These are phyloP conservation scores for Micractinium conductrix DNA, from an alignment of 139 green algal species.

Conservation along the genomic window DNA sequence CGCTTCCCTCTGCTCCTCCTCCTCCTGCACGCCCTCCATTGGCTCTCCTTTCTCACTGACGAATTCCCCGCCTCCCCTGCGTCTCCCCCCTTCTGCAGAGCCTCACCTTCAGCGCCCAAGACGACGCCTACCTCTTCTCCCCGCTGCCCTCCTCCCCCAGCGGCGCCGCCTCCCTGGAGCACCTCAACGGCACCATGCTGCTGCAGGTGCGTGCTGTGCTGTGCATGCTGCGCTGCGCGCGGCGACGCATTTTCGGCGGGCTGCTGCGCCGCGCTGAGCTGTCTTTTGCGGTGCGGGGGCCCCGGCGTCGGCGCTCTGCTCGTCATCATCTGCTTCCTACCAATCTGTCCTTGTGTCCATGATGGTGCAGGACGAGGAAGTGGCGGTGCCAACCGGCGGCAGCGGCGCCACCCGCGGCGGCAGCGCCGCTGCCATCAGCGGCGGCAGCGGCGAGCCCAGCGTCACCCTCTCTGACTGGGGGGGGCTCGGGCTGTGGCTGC, in stretches of 20 bases:
- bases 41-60: too few relatives aligned
- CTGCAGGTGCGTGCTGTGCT: background rate
- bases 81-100: background rate
- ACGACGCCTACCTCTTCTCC: constrained; percentile 30
- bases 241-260: too few relatives aligned
- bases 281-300: too few relatives aligned
- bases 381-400: background rate
- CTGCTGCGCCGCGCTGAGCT: too few relatives aligned
- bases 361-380: constrained; percentile 13
- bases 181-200: constrained; percentile 32
- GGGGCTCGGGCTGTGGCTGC: background rate
- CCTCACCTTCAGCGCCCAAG: constrained; percentile 37
- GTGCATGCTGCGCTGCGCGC: too few relatives aligned
- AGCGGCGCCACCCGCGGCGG: background rate
- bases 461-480: background rate
- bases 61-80: too few relatives aligned
- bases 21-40: too few relatives aligned
- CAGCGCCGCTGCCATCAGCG: background rate
- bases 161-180: constrained; percentile 4
- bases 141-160: background rate
- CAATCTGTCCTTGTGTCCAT: too few relatives aligned
- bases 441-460: background rate
- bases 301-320: too few relatives aligned
- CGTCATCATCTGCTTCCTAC: too few relatives aligned
- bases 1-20: too few relatives aligned